Conservation (phyloP, 768 basidiomycete genomes). For the Asterophora parasitica region DNA sequence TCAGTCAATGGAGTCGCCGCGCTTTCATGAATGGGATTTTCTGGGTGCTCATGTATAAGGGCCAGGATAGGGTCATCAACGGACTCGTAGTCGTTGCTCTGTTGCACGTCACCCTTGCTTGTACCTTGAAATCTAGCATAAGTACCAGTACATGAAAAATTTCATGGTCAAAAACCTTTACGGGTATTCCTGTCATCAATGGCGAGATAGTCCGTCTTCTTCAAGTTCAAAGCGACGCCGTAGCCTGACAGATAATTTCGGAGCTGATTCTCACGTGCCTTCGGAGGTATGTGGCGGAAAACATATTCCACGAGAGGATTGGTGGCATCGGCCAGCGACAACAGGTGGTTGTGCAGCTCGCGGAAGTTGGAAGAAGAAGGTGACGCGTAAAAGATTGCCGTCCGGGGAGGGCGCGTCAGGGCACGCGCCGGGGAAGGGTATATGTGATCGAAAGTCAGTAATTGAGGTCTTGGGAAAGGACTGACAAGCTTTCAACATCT, state of each 20-base stretch:
- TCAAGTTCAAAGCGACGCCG: constrained; percentile 87
- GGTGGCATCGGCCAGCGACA: constrained; percentile 39
- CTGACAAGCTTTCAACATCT: constrained; percentile 5
- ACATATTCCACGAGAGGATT: constrained; percentile 63
- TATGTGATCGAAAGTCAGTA: constrained; percentile 77
- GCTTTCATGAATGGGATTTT: constrained; percentile 33
- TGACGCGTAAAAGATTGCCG: constrained; percentile 77
- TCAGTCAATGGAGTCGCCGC: constrained; percentile 39
- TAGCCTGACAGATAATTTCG: constrained; percentile 73
- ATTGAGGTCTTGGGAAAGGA: constrained; percentile 38
- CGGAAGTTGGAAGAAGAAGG: constrained; percentile 63
- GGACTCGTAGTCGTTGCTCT: constrained; percentile 23
- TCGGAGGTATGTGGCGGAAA: constrained; percentile 60
- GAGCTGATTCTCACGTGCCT: constrained; percentile 16
- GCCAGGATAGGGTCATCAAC: constrained; percentile 31
- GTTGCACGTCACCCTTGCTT: constrained; percentile 4
- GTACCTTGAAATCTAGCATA: constrained; percentile 5
- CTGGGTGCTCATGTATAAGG: constrained; percentile 36
- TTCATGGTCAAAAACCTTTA: constrained; percentile 4
- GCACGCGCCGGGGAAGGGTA: constrained; percentile 45
- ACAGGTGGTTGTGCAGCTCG: constrained; percentile 62
- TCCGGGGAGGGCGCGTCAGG: constrained; percentile 46
- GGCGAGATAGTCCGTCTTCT: constrained; percentile 96
- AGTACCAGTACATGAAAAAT: neutral
- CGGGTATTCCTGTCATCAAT: constrained; percentile 73